Percentiles rank a stretch among this genome's conserved stretches.
These are phyloP conservation scores for Nakazawaea molendinolei DNA, from an alignment of 805 yeast genomes.

Conservation along the genomic window DNA sequence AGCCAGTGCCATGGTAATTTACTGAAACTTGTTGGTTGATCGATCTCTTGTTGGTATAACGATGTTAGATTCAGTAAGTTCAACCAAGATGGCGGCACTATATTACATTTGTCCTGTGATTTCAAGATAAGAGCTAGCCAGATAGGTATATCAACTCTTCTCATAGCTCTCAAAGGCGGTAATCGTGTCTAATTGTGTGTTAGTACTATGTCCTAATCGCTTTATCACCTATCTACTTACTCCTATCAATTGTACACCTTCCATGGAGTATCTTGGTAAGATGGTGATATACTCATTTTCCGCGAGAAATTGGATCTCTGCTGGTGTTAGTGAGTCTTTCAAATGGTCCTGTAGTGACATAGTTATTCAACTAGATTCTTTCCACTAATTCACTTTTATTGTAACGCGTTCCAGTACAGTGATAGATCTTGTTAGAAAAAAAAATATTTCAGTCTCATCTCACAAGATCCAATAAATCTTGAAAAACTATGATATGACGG, in stretches of 20 bases:
- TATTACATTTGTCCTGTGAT: constrained; percentile 78
- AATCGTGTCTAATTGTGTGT: constrained; percentile 32
- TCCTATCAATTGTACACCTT: constrained; percentile 58
- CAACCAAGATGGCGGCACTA: constrained; percentile 86
- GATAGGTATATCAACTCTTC: constrained; percentile 64
- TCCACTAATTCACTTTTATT: no score
- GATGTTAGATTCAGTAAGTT: constrained; percentile 44
- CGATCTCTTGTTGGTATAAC: constrained; percentile 61
- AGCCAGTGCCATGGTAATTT: constrained; percentile 85
- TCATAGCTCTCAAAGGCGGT: constrained; percentile 60
- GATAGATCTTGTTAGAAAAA: no score
- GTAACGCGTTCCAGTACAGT: no score
- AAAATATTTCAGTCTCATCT: no score
- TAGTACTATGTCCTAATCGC: neutral
- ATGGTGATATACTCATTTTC: constrained; percentile 72
- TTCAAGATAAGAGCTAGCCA: constrained; percentile 86
- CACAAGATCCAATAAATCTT: no score
- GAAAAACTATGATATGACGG: no score
- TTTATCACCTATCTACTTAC: constrained; percentile 26
- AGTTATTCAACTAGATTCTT: no score
- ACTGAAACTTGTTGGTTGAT: constrained; percentile 52
- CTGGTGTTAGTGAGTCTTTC: constrained; percentile 56
- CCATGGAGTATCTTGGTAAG: constrained; percentile 72
- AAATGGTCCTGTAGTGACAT: constrained; percentile 62
- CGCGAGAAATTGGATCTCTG: constrained; percentile 77